Evolutionary conservation across 768 basidiomycete species (phyloP).

Genomic region (Mycena haematopus): DNA sequence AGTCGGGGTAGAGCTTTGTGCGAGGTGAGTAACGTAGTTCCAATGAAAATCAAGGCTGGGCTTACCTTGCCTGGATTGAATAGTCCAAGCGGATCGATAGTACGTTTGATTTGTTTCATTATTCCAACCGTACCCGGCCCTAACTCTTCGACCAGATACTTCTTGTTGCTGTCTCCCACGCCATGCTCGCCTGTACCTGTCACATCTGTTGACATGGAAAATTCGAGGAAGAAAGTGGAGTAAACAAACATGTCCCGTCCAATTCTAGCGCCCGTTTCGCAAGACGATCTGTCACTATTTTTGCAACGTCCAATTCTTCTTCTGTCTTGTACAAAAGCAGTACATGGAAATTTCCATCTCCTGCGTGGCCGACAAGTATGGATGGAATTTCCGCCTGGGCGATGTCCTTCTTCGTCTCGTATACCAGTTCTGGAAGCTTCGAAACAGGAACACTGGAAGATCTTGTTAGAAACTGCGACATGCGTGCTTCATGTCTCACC

Average conservation of each 20-base stretch:
- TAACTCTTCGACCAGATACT: conserved; percentile 82
- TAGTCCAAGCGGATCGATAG: conserved; percentile 75
- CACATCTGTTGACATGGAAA: not conserved
- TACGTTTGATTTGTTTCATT: conserved; percentile 82
- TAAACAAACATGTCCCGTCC: conserved; percentile 71
- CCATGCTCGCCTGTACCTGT: conserved; percentile 85
- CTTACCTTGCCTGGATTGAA: conserved; percentile 86
- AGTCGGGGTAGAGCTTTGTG: conserved; percentile 15
- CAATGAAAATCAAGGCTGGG: not conserved
- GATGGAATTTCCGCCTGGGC: conserved; percentile 59
- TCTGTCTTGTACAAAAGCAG: conserved; percentile 64
- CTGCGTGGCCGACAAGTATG: conserved; percentile 78
- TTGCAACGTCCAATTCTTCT: conserved; percentile 54
- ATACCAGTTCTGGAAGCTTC: conserved; percentile 65
- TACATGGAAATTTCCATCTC: conserved; percentile 65
- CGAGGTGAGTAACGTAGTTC: not conserved
- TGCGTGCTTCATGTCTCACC: conserved; percentile 41
- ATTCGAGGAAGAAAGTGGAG: not conserved
- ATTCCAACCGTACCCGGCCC: conserved; percentile 82
- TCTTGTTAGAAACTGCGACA: not conserved
- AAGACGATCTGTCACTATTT: conserved; percentile 60
- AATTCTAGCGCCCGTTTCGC: conserved; percentile 69
- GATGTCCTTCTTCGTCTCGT: conserved; percentile 77
- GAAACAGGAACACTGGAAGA: conserved; percentile 62
- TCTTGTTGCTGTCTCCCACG: conserved; percentile 83